Conservation (phyloP, 2,329 filamentous ascomycete species). For the Davidsoniella australis region DNA sequence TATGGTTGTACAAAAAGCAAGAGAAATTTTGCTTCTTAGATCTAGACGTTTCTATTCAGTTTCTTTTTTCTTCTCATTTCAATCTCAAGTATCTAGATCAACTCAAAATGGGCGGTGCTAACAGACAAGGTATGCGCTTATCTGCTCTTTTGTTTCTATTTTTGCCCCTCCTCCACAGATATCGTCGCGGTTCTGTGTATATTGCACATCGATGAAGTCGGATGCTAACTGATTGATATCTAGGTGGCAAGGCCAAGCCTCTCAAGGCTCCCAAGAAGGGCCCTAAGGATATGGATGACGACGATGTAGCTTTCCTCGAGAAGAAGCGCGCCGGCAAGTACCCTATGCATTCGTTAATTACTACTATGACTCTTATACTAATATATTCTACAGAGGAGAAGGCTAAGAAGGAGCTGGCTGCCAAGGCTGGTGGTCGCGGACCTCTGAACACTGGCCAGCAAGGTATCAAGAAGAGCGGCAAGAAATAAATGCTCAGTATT, state of each 20-base stretch:
- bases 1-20: slow-evolving; percentile 5
- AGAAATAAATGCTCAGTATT: slow-evolving; percentile 48
- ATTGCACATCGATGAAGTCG: not conserved
- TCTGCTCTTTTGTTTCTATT: not conserved
- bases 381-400: slow-evolving; percentile 46
- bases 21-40: slow-evolving; percentile 1
- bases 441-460: slow-evolving; percentile 69
- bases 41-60: slow-evolving; percentile 3
- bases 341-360: not conserved
- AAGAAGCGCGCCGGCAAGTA: slow-evolving; percentile 65
- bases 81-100: slow-evolving; percentile 8
- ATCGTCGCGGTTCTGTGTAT: not conserved
- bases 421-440: slow-evolving; percentile 72
- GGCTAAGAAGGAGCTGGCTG: slow-evolving; percentile 68
- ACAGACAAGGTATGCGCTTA: slow-evolving; percentile 42
- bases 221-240: not conserved
- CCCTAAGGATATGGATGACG: slow-evolving; percentile 68
- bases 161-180: not conserved
- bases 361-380: not conserved
- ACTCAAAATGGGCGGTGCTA: slow-evolving; percentile 44
- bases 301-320: slow-evolving; percentile 65
- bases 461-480: slow-evolving; percentile 96
- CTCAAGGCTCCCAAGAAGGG: slow-evolving; percentile 82
- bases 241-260: slow-evolving; percentile 70
- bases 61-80: not conserved